phyloP scores from a whole-genome alignment of 306 rosid species.

The Vigna mungo region DNA sequence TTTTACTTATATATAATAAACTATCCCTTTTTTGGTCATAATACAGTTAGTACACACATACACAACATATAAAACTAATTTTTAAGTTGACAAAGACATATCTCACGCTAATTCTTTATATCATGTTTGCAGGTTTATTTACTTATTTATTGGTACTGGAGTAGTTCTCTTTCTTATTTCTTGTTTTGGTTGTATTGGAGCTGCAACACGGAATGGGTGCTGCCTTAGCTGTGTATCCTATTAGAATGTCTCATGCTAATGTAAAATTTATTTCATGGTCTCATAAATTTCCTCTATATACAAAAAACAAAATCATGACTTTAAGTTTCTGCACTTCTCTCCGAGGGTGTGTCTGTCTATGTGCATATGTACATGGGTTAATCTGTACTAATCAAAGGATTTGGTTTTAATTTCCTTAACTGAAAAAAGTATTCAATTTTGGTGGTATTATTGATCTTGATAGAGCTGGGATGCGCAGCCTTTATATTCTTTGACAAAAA shows the following conservation, averaged over 20 bases:
- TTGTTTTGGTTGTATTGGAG: constrained; percentile 87
- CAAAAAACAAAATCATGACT: not conserved
- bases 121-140: constrained; percentile 85
- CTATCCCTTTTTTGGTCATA: not conserved
- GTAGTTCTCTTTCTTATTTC: constrained; percentile 76
- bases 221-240: constrained; percentile 97
- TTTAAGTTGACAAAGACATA: constrained; percentile 32
- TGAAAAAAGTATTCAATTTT: constrained; percentile 72
- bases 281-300: not conserved
- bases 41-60: not conserved
- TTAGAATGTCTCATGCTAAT: constrained; percentile 31
- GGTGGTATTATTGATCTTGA: constrained; percentile 75
- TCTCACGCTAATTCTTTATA: constrained; percentile 35
- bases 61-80: not conserved
- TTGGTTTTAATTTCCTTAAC: constrained; percentile 66
- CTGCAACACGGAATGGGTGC: constrained; percentile 80
- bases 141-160: constrained; percentile 84
- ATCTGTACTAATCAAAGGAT: not conserved
- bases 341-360: not conserved
- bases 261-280: not conserved
- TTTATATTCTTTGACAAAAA: constrained; percentile 87
- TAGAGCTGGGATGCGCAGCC: constrained; percentile 86
- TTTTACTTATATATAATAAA: not conserved
- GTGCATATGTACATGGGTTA: no score
- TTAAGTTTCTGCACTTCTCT: not conserved